These are phyloP conservation scores for Raffaelea arxii DNA, from an alignment of 2,329 filamentous ascomycete species.

Conservation along the genomic window DNA sequence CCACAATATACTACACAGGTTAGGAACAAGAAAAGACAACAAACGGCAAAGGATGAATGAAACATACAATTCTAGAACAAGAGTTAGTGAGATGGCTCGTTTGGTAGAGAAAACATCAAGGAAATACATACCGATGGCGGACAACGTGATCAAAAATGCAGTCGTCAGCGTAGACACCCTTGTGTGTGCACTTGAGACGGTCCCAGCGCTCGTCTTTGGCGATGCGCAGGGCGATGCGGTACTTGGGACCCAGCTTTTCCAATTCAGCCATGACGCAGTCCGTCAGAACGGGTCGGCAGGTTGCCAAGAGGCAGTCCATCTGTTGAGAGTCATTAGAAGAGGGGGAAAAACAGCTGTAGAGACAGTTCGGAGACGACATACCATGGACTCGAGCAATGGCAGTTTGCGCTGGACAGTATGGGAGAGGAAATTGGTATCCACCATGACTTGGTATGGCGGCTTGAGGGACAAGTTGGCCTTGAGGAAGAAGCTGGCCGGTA, in stretches of 20 bases:
- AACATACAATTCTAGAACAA: slow-evolving; percentile 3
- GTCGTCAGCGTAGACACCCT: slow-evolving; percentile 71
- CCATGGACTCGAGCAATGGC: slow-evolving; percentile 69
- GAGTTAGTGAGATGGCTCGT: not conserved
- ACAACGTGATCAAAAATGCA: slow-evolving; percentile 68
- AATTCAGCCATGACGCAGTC: slow-evolving; percentile 68
- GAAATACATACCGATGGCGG: slow-evolving; percentile 42
- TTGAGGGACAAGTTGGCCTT: slow-evolving; percentile 15
- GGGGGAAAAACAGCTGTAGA: not conserved
- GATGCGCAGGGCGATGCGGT: slow-evolving; percentile 74
- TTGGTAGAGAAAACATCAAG: no score
- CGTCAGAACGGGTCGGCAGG: slow-evolving; percentile 82
- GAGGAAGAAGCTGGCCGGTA: slow-evolving; percentile 15
- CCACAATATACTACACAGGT: slow-evolving; percentile 14
- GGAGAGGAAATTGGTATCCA: slow-evolving; percentile 62
- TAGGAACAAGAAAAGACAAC: not conserved
- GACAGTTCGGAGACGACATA: slow-evolving; percentile 39
- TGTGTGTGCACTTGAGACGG: slow-evolving; percentile 79
- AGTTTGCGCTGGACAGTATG: slow-evolving; percentile 85
- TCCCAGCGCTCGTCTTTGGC: slow-evolving; percentile 87
- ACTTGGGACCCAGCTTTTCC: slow-evolving; percentile 83
- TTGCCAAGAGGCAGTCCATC: slow-evolving; percentile 91
- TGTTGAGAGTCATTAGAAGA: slow-evolving; percentile 37
- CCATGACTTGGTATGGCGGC: slow-evolving; percentile 15
- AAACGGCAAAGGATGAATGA: slow-evolving; percentile 14